Evolutionary conservation across 192 early-diverging fungal species (phyloP), one percentile per base, ranked within the genome.

Genomic region (Chytriomyces hyalinus): DNA sequence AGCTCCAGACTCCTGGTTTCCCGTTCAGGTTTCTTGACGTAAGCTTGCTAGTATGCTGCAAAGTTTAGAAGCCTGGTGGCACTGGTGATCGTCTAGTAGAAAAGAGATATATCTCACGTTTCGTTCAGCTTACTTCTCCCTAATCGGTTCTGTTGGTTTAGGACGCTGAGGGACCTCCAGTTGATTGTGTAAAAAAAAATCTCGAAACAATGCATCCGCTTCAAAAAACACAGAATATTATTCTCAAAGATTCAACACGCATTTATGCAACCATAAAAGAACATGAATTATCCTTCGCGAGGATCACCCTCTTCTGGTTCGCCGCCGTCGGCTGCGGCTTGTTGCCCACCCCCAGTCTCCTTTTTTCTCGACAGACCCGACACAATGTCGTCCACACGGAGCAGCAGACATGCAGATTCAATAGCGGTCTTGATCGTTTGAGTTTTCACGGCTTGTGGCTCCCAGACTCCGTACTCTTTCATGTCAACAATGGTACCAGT

Each of bases 381-480:
- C 4, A 99, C 96, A 86, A 99, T 98, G 86, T 98, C 98, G 80
- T 99, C 98, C 90, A 97, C 89, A 46, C 83, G 80, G 48, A 88
- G 72, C 45, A 84, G 70, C 49, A 87, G 65, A 61, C 84, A 91
- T 61, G 83, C 87, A 71, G 87, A 88, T 86, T 99, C 98, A 76
- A 99, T 95, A 22, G 98, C 98, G 24, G 98, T 98, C 91, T 98
- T 99, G 86, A 99, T 91, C 4, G 96, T 99, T 89, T 99, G 98
- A 10, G 97, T 91, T 90, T 99, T 99, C 80, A 99, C 98, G n/a
- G 96, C 96, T 71, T 92, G 90, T 13, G 98, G 97, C 85, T 99
- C 98, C 98, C 98, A 99, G 61, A 99, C 88, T 76, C 98, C 98
- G 75, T 98, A 99, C 69, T 93, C 90, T 63, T 92, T 90, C 98